phyloP scores from a whole-genome alignment of 2,329 filamentous ascomycete genomes.

The Sphaerostilbella broomeana region DNA sequence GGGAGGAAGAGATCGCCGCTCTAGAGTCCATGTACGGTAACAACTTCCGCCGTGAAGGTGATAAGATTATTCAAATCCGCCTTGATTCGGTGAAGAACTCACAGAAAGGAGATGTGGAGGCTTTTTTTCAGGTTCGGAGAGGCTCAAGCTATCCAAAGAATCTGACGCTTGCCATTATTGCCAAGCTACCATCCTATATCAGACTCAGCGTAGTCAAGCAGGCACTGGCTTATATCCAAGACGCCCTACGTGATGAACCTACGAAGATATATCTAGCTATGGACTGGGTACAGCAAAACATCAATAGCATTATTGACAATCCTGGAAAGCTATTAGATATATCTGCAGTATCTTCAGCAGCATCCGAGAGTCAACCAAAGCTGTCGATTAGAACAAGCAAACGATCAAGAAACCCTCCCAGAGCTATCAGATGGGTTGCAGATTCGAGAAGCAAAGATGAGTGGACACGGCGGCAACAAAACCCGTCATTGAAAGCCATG shows the following conservation, averaged over 20 bases:
- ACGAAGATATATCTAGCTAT: slow-evolving; percentile 84
- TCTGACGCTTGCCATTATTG: slow-evolving; percentile 62
- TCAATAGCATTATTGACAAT: slow-evolving; percentile 73
- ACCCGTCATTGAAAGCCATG: slow-evolving; percentile 66
- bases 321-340: slow-evolving; percentile 82
- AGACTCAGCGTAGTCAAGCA: slow-evolving; percentile 80
- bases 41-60: slow-evolving; percentile 54
- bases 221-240: slow-evolving; percentile 62
- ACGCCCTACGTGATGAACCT: slow-evolving; percentile 70
- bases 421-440: slow-evolving; percentile 57
- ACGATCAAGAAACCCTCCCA: slow-evolving; percentile 41
- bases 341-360: slow-evolving; percentile 66
- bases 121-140: slow-evolving; percentile 60
- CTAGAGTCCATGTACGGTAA: slow-evolving; percentile 83
- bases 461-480: slow-evolving; percentile 64
- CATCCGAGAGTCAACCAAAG: slow-evolving; percentile 43
- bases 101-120: slow-evolving; percentile 43
- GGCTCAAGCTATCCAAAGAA: slow-evolving; percentile 66
- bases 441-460: slow-evolving; percentile 55
- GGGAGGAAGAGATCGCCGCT: slow-evolving; percentile 80
- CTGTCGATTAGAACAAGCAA: slow-evolving; percentile 23
- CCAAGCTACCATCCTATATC: slow-evolving; percentile 81
- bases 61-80: slow-evolving; percentile 62
- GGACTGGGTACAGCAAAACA: slow-evolving; percentile 84
- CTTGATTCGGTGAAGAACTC: slow-evolving; percentile 52